Base-by-base conservation (phyloP, 164 flowering plant genomes). In the Tinospora cordifolia region DNA sequence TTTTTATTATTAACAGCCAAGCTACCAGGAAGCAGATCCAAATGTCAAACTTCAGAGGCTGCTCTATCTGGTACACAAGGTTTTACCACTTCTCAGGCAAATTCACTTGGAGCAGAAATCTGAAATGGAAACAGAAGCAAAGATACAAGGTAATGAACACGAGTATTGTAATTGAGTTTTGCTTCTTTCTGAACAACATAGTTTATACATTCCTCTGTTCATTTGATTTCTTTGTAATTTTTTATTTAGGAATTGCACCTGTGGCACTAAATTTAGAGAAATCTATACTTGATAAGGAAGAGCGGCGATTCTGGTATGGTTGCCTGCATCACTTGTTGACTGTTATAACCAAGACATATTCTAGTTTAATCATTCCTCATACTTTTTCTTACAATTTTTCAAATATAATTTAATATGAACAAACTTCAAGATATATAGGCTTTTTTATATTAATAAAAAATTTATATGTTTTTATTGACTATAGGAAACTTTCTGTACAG, bases 231-330 rank as follows among this genome's bases (percentile, higher is more conserved):
- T 69, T 21, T 51, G 62, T 63, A 9, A 26, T 69, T 75, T 14
- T 65, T 36, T 57, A 70, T 67, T 54, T 67, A 88, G 88, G 90
- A 63, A 77, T 75, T 69, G 74, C 71, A 34, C 51, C 79, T 67
- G 69, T 76, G 26, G 89, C 84, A 72, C 72, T 76, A 67, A 78
- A 86, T 67, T 66, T 88, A 19, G 65, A 51, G 17, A 71, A 66
- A 76, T 69, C 83, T 67, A 62, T 73, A 65, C 83, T 85, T 78
- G 85, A 80, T 58, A 82, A 84, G 62, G 89, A 84, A 76, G 96
- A 90, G 64, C 78, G 90, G 66, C 72, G 81, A 34, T 90, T 80
- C 80, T 90, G 96, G 96, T 90, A 88, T 62, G 62, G 40, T 49
- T 72, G 22, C 19, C 60, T 54, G 24, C 59, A 58, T 0, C 41